phyloP scores from a whole-genome alignment of 495 filamentous ascomycete species.

The Talaromyces proteolyticus region DNA sequence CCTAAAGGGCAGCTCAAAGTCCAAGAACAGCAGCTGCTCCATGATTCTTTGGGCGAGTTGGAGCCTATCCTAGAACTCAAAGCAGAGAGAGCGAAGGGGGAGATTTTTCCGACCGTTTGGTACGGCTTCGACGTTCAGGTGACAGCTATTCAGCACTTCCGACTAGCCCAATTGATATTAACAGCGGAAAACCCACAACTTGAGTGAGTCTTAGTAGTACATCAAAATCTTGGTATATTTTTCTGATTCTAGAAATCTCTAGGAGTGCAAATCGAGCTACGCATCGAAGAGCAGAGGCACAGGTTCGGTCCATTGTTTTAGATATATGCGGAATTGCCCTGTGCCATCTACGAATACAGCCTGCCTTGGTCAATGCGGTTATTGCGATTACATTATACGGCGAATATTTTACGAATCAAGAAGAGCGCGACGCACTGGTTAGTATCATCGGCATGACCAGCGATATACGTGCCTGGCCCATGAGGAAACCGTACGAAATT shows the following conservation, averaged over 20 bases:
- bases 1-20: constrained; percentile 15
- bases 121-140: constrained; percentile 16
- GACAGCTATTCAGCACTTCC: constrained; percentile 17
- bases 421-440: constrained; percentile 16
- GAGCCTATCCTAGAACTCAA: constrained; percentile 14
- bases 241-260: background rate
- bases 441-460: constrained; percentile 12
- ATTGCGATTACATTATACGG: constrained; percentile 19
- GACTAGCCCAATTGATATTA: constrained; percentile 17
- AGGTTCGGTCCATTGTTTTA: constrained; percentile 19
- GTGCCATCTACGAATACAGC: constrained; percentile 10
- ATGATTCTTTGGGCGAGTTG: constrained; percentile 9
- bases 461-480: constrained; percentile 13
- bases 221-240: background rate
- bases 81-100: constrained; percentile 15
- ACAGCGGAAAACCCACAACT: constrained; percentile 19
- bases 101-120: constrained; percentile 22
- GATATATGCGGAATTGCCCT: constrained; percentile 19
- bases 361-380: constrained; percentile 21
- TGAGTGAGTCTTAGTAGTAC: constrained; percentile 9
- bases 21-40: constrained; percentile 10
- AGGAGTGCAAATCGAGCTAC: constrained; percentile 11
- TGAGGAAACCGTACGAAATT: constrained; percentile 12
- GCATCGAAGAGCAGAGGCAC: constrained; percentile 18
- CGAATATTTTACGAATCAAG: constrained; percentile 19